phyloP scores from a whole-genome alignment of 2,329 filamentous ascomycete genomes.

The Apiospora koreana region DNA sequence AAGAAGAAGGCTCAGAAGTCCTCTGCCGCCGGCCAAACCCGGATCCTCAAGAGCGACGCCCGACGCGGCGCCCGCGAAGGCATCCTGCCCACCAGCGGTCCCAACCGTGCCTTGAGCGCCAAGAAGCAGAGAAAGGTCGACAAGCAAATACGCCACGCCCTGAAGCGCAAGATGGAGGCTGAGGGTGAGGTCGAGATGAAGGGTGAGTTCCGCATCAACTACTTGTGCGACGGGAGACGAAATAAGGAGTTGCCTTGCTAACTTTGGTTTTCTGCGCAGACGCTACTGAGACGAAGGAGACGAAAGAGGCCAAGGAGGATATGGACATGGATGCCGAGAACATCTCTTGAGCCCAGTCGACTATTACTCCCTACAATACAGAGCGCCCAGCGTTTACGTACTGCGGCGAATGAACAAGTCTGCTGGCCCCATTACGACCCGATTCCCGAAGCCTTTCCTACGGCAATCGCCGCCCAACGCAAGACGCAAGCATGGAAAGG shows the following conservation, averaged over 20 bases:
- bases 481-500: neutral
- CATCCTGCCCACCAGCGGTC: slow-evolving; percentile 57
- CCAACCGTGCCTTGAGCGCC: slow-evolving; percentile 49
- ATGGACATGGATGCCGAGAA: slow-evolving; percentile 18
- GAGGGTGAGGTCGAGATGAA: slow-evolving; percentile 37
- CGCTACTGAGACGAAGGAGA: neutral
- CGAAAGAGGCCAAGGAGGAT: slow-evolving; percentile 10
- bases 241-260: neutral
- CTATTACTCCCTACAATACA: neutral
- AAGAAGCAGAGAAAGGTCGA: slow-evolving; percentile 61
- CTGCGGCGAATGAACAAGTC: neutral
- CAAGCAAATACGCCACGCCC: slow-evolving; percentile 52
- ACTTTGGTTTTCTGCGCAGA: neutral
- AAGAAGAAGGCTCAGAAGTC: slow-evolving; percentile 46
- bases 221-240: neutral
- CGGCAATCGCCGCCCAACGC: neutral
- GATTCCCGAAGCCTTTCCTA: neutral
- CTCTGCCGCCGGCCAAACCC: slow-evolving; percentile 28
- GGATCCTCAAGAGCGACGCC: slow-evolving; percentile 29
- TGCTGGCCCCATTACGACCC: neutral
- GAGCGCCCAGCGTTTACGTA: neutral
- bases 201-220: slow-evolving; percentile 21
- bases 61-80: slow-evolving; percentile 53
- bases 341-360: slow-evolving; percentile 15
- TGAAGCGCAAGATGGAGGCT: slow-evolving; percentile 38